Percentiles rank a stretch among this genome's conserved stretches.
Evolutionary conservation across 805 yeast species (phyloP).

Genomic region (Sugiyamaella qingdaonensis): DNA sequence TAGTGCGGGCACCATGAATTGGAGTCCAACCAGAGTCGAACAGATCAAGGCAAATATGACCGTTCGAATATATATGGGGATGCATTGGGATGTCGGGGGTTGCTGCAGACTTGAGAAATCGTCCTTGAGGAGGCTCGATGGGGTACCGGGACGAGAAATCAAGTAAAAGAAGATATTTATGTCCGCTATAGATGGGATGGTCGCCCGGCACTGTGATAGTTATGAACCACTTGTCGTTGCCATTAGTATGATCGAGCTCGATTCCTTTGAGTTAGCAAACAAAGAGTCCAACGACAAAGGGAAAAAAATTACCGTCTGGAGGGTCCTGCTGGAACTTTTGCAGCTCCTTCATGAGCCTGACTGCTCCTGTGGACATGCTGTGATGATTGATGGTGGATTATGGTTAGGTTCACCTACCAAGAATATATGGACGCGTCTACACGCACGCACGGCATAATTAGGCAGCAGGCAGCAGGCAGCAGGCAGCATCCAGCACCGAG

Average conservation of each 20-base stretch:
- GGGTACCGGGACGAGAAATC: slow-evolving; percentile 48
- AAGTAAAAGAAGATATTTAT: slow-evolving; percentile 42
- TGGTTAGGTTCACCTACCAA: not conserved
- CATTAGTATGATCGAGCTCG: slow-evolving; percentile 30
- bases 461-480: too few species aligned
- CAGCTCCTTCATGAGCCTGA: slow-evolving; percentile 19
- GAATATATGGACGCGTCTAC: too few species aligned
- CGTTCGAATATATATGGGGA: slow-evolving; percentile 72
- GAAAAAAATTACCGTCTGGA: slow-evolving; percentile 11
- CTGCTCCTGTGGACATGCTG: not conserved
- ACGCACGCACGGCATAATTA: too few species aligned
- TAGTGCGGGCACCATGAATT: slow-evolving; percentile 41
- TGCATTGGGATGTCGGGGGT: slow-evolving; percentile 52
- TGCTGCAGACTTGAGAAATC: slow-evolving; percentile 37
- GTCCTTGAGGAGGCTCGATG: slow-evolving; percentile 54
- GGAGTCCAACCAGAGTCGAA: slow-evolving; percentile 68
- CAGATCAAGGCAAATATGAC: slow-evolving; percentile 68
- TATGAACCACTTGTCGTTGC: slow-evolving; percentile 33
- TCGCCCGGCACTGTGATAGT: slow-evolving; percentile 38
- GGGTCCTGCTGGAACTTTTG: slow-evolving; percentile 11
- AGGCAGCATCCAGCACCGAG: too few species aligned
- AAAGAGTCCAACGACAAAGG: not conserved
- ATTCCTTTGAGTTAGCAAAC: slow-evolving; percentile 24
- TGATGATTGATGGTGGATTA: slow-evolving; percentile 1
- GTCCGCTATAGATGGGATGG: slow-evolving; percentile 35